Base-by-base conservation (phyloP, 495 filamentous ascomycete species). In the Aspergillus bertholletiae region DNA sequence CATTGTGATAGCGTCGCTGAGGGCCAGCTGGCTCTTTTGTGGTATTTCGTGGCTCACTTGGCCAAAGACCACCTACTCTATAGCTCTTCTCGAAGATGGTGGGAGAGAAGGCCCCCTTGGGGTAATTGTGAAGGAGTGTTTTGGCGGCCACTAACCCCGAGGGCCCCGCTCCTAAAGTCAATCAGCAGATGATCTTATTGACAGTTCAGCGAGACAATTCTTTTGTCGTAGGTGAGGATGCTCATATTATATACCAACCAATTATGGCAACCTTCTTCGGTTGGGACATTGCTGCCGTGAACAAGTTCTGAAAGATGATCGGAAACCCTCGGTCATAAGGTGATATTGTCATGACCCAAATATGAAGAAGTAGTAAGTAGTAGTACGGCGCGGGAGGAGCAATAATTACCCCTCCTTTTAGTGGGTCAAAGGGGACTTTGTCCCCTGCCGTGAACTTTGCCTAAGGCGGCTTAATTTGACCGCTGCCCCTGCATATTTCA, bases 81-180 rank as follows among this genome's bases (percentile, higher is more conserved):
- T 74, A 50, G 15, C 82, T 75, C 26, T 76, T 67, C 34, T 96
- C 91, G 59, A 90, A 90, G 28, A 96, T 68, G 4, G 81, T 85
- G 18, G 91, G 85, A 6, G 73, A 66, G 64, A 92, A 92, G 7
- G 73, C 74, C 9, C 73, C 80, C n/a, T 57, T 56, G 1, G 80
- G 77, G 24, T 64, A 76, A 58, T 82, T 75, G 34, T 85, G 82
- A 2, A 92, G 69, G 8, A 96, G 78, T 0, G 85, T 88, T 68
- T 93, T 95, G 54, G 90, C 90, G 1, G 89, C 85, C 26, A 88
- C 86, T 13, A 96, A 81, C 4, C 91, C 91, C 20, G 88, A 84
- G 1, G 91, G 89, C 2, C 91, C 91, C 47, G 87, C 90, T 46
- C 91, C 91, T 84, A 49, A 18, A 32, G 39, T 46, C 39, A 17